phyloP scores from a whole-genome alignment of 352 stramenopile species.

The Phytopythium boreale region DNA sequence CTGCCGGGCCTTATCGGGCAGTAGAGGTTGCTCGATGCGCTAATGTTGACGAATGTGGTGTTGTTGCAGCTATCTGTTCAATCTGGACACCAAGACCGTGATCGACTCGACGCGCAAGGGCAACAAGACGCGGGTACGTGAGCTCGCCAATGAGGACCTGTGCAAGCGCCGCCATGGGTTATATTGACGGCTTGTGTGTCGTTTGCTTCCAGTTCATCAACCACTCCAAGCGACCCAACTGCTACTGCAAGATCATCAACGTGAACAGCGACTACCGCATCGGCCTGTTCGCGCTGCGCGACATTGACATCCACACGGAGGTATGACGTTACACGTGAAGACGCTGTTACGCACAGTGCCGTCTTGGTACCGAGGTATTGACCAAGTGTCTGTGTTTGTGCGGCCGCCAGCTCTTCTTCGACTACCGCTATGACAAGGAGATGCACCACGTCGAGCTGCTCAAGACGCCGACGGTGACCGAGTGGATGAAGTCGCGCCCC shows the following conservation, averaged over 20 bases:
- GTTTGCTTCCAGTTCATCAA: slow-evolving; percentile 81
- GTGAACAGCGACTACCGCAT: slow-evolving; percentile 93
- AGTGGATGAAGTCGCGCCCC: slow-evolving; percentile 53
- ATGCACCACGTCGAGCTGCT: slow-evolving; percentile 55
- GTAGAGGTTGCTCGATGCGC: neutral
- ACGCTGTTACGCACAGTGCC: too few relatives aligned
- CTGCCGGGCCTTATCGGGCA: neutral
- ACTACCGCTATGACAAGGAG: slow-evolving; percentile 82
- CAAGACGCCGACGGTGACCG: slow-evolving; percentile 55
- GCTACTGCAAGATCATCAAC: slow-evolving; percentile 86
- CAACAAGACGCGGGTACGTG: slow-evolving; percentile 90
- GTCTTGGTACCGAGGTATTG: too few relatives aligned
- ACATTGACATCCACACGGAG: slow-evolving; percentile 88
- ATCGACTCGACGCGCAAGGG: slow-evolving; percentile 93
- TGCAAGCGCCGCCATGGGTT: neutral
- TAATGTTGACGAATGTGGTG: slow-evolving; percentile 4
- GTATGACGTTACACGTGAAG: too few relatives aligned
- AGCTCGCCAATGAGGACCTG: neutral
- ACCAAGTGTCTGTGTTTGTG: neutral
- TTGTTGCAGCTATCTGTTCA: slow-evolving; percentile 90
- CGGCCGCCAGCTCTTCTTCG: slow-evolving; percentile 72
- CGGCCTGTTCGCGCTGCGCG: slow-evolving; percentile 88
- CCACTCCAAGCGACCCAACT: slow-evolving; percentile 86
- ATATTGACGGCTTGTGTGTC: neutral
- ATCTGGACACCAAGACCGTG: slow-evolving; percentile 89